These are phyloP conservation scores for Rhizophagus sp. DNA, from an alignment of 192 early-diverging fungal genomes.

Conservation along the genomic window DNA sequence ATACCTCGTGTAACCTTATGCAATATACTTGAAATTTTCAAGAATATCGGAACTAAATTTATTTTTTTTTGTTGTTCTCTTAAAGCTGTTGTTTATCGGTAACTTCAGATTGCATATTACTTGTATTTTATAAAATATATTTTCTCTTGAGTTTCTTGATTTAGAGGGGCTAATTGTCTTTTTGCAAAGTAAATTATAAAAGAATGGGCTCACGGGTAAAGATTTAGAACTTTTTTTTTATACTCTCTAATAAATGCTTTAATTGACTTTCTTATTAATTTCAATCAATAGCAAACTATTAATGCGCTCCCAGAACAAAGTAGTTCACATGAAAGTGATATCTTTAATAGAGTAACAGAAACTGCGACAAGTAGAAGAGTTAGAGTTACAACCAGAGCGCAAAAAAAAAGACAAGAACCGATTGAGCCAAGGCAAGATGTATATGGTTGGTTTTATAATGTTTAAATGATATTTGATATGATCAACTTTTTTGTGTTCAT, in stretches of 20 bases:
- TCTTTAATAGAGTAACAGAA: not conserved
- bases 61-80: no score
- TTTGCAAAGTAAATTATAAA: not conserved
- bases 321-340: not conserved
- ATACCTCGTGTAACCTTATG: no score
- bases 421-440: not conserved
- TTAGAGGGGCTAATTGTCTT: no score
- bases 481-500: not conserved
- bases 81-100: no score
- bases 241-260: not conserved
- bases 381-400: not conserved
- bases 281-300: not conserved
- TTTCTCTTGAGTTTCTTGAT: no score
- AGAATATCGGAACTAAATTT: no score
- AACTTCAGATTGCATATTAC: no score
- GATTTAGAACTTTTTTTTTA: not conserved
- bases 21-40: no score
- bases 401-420: not conserved
- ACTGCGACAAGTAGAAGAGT: not conserved
- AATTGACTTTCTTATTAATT: not conserved
- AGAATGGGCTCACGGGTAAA: not conserved
- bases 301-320: not conserved
- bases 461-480: not conserved
- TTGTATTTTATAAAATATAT: no score
- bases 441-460: not conserved